phyloP scores from a whole-genome alignment of 2,329 filamentous ascomycete genomes.

The Scytalidium sp. region DNA sequence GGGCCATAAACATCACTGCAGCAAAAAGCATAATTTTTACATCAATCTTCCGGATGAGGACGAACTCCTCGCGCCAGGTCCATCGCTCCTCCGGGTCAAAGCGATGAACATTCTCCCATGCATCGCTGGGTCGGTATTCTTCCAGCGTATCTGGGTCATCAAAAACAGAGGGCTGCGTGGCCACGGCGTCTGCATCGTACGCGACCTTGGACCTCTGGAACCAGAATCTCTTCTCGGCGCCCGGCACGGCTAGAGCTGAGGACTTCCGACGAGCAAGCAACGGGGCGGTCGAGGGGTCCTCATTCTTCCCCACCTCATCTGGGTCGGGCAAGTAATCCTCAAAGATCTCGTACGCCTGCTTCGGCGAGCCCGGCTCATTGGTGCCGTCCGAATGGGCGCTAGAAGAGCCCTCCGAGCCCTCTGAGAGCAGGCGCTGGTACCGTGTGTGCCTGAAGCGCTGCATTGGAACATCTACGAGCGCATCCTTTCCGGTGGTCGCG shows the following conservation, averaged over 20 bases:
- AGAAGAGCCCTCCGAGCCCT: background rate
- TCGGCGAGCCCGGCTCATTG: background rate
- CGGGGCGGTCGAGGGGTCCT: background rate
- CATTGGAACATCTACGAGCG: constrained; percentile 7
- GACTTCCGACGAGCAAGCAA: background rate
- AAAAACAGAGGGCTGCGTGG: constrained; percentile 22
- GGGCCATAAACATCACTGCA: constrained; percentile 56
- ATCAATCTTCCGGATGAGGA: constrained; percentile 26
- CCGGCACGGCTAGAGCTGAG: constrained; percentile 12
- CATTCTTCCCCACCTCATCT: background rate
- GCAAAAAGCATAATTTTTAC: constrained; percentile 29
- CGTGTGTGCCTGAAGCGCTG: constrained; percentile 6
- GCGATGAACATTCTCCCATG: constrained; percentile 35
- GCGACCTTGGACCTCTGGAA: constrained; percentile 17
- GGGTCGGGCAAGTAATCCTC: background rate
- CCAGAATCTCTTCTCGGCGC: constrained; percentile 17
- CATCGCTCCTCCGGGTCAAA: constrained; percentile 35
- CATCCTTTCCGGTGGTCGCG: constrained; percentile 4
- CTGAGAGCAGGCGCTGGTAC: constrained; percentile 7
- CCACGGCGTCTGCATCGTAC: constrained; percentile 17
- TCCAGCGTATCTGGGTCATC: constrained; percentile 17
- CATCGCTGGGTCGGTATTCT: constrained; percentile 21
- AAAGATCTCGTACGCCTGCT: background rate
- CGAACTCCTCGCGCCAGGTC: constrained; percentile 33
- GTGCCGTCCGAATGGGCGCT: background rate